Conservation (phyloP, 1,139 yeast species). For the Blastobotrys malaysiensis region DNA sequence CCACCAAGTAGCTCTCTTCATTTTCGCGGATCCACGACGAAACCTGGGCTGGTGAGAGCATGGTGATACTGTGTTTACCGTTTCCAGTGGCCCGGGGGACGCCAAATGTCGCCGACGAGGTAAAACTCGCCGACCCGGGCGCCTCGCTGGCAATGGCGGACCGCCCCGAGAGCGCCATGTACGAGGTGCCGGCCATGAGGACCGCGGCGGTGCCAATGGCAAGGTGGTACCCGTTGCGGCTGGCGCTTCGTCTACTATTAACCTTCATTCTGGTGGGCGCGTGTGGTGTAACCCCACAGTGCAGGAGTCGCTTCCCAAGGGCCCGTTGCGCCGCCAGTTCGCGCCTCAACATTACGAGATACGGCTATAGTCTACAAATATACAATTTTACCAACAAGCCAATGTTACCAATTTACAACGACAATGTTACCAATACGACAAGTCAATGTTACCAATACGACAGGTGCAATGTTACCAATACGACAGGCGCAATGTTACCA, state of each 20-base stretch:
- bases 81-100: slow-evolving; percentile 1
- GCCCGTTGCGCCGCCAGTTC: not conserved
- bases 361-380: too few relatives aligned
- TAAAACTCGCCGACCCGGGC: not conserved
- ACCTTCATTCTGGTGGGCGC: too few relatives aligned
- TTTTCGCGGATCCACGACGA: slow-evolving; percentile 60
- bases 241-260: not conserved
- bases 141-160: slow-evolving; percentile 3
- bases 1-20: slow-evolving; percentile 76
- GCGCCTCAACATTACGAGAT: not conserved
- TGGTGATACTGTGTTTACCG: slow-evolving; percentile 22
- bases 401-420: too few relatives aligned
- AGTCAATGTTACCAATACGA: too few relatives aligned
- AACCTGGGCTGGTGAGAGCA: slow-evolving; percentile 71
- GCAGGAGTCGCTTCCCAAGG: not conserved
- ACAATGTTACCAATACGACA: too few relatives aligned
- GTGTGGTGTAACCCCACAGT: not conserved
- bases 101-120: slow-evolving; percentile 2
- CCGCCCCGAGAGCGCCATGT: slow-evolving; percentile 2
- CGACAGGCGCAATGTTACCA: too few relatives aligned
- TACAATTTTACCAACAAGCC: too few relatives aligned
- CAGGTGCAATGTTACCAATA: too few relatives aligned
- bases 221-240: not conserved
- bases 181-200: slow-evolving; percentile 11
- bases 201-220: slow-evolving; percentile 1